Conservation (phyloP, 768 basidiomycete genomes). For the Mycena galericulata region DNA sequence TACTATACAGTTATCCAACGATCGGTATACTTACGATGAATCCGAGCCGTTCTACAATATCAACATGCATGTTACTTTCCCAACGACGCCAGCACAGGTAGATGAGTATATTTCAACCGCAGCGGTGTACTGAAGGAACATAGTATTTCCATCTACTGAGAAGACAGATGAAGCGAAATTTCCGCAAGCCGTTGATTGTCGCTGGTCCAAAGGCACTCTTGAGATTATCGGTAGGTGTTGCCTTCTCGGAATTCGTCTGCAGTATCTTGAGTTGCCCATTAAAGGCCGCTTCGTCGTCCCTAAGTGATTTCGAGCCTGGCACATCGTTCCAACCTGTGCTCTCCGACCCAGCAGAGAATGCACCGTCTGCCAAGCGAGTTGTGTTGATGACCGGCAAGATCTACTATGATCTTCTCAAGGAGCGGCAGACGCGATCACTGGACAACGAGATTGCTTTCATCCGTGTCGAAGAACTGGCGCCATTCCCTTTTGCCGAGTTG, state of each 20-base stretch:
- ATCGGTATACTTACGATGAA: slow-evolving; percentile 58
- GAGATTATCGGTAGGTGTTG: slow-evolving; percentile 71
- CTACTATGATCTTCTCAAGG: slow-evolving; percentile 87
- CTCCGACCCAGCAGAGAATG: slow-evolving; percentile 57
- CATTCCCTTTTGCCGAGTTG: slow-evolving; percentile 83
- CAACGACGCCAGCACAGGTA: slow-evolving; percentile 92
- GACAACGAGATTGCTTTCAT: slow-evolving; percentile 71
- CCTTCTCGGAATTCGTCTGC: neutral
- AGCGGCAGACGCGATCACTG: slow-evolving; percentile 64
- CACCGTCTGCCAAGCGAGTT: slow-evolving; percentile 66
- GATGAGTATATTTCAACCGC: no score
- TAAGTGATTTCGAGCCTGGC: slow-evolving; percentile 70
- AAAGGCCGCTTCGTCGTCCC: slow-evolving; percentile 79
- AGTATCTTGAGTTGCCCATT: neutral
- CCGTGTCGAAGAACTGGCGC: slow-evolving; percentile 87
- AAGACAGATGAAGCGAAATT: slow-evolving; percentile 86
- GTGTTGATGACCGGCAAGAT: slow-evolving; percentile 85
- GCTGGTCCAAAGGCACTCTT: slow-evolving; percentile 88
- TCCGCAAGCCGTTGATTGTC: slow-evolving; percentile 87
- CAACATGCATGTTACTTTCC: slow-evolving; percentile 89
- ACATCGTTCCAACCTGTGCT: slow-evolving; percentile 79
- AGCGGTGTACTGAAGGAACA: no score
- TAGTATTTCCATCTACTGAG: slow-evolving; percentile 94
- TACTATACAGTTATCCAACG: slow-evolving; percentile 76
- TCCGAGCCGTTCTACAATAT: slow-evolving; percentile 59